A percentile compares a stretch with the other conserved stretches of the same genome.
Evolutionary conservation across 208 protist genomes (phyloP).

Genomic region (Trypanosoma rangeli): DNA sequence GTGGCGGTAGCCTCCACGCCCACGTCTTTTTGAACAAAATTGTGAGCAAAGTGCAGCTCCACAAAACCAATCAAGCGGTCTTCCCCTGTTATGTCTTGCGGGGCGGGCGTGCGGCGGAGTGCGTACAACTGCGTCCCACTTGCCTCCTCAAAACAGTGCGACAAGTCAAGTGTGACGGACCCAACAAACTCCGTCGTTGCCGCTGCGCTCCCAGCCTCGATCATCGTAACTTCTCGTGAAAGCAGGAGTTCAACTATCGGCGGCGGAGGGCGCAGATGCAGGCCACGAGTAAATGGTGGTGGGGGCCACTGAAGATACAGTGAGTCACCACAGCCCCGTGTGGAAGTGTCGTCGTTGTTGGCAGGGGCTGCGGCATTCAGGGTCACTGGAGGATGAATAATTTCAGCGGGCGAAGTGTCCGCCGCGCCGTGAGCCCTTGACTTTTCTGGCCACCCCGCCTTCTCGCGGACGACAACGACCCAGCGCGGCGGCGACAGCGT

Average conservation of each 20-base stretch:
- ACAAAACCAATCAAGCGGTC: constrained; percentile 32
- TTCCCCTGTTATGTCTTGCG: constrained; percentile 16
- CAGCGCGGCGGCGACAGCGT: not conserved
- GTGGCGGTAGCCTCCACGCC: not conserved
- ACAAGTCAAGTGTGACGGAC: constrained; percentile 17
- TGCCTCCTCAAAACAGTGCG: constrained; percentile 13
- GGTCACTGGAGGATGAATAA: constrained; percentile 2
- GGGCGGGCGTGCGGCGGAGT: constrained; percentile 20
- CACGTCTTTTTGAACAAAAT: constrained; percentile 28
- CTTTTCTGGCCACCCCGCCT: not conserved
- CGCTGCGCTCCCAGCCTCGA: not conserved
- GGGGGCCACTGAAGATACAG: constrained; percentile 35
- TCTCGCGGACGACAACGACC: constrained; percentile 18
- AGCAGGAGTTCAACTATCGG: constrained; percentile 29
- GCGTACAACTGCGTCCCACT: constrained; percentile 12
- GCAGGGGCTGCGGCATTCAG: not conserved
- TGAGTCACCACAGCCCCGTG: not conserved
- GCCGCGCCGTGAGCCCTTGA: not conserved
- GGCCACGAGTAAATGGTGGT: constrained; percentile 1
- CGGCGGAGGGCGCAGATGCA: constrained; percentile 8
- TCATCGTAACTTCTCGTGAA: not conserved
- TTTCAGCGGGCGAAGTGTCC: not conserved
- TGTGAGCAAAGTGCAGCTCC: constrained; percentile 47
- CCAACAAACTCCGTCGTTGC: constrained; percentile 3
- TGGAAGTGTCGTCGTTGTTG: not conserved